Conservation (phyloP, 2,329 filamentous ascomycete species). For the Lachnum nothofagi region DNA sequence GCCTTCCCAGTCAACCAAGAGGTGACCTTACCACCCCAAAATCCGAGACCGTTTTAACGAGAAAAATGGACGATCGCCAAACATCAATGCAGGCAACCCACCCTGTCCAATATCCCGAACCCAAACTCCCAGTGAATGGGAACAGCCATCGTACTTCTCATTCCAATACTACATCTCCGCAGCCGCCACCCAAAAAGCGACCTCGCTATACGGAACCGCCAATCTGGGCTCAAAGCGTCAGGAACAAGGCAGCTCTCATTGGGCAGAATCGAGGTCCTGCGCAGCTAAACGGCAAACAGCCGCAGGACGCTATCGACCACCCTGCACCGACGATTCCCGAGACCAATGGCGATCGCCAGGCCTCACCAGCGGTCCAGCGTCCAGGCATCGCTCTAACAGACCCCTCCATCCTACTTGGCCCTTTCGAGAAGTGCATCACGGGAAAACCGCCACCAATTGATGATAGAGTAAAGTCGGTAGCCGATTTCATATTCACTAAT, state of each 20-base stretch:
- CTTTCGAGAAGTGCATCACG: conserved; percentile 65
- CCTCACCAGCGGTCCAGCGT: conserved; percentile 12
- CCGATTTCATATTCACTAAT: conserved; percentile 71
- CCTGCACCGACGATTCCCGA: conserved; percentile 19
- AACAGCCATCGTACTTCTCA: conserved; percentile 13
- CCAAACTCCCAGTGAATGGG: conserved; percentile 21
- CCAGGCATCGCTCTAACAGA: conserved; percentile 8
- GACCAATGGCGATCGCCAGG: conserved; percentile 25
- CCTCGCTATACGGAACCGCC: conserved; percentile 48
- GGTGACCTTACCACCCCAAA: conserved; percentile 15
- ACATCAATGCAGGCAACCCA: conserved; percentile 17
- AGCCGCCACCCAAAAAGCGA: conserved; percentile 43
- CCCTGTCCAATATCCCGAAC: conserved; percentile 15
- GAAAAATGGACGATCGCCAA: conserved; percentile 31
- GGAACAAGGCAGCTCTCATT: conserved; percentile 7
- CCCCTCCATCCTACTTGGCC: conserved; percentile 38
- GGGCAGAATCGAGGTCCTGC: conserved; percentile 27
- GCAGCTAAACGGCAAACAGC: conserved; percentile 27
- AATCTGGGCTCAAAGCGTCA: conserved; percentile 38
- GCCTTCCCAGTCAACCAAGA: conserved; percentile 37
- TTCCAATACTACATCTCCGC: conserved; percentile 21
- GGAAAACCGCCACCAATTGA: conserved; percentile 67
- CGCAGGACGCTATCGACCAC: conserved; percentile 9
- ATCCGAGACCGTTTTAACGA: conserved; percentile 25
- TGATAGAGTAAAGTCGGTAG: conserved; percentile 68